Conservation (phyloP, 2,329 filamentous ascomycete genomes). For the Gyromitra esculenta region DNA sequence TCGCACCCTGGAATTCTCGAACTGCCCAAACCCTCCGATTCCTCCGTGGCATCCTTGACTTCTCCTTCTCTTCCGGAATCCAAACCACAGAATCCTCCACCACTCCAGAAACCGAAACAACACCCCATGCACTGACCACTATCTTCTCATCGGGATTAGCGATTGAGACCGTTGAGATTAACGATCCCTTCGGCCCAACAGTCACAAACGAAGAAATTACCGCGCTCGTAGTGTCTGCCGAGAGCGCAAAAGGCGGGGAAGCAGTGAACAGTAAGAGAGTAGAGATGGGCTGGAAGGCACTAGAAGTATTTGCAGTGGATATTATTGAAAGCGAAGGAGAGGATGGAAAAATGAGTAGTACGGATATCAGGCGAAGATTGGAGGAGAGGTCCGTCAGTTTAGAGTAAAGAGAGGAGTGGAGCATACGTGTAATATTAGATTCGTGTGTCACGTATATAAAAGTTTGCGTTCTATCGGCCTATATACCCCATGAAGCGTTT, state of each 20-base stretch:
- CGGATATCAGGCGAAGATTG: constrained; percentile 53
- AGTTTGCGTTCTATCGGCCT: neutral
- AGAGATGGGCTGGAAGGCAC: constrained; percentile 76
- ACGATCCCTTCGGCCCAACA: constrained; percentile 89
- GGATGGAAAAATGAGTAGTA: constrained; percentile 60
- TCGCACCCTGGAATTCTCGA: constrained; percentile 82
- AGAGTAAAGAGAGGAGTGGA: neutral
- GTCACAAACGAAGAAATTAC: constrained; percentile 81
- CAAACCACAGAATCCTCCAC: constrained; percentile 20
- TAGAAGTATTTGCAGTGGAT: constrained; percentile 88
- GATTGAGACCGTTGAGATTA: constrained; percentile 83
- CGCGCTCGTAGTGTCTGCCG: constrained; percentile 84
- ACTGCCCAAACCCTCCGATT: constrained; percentile 77
- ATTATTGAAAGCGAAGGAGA: constrained; percentile 74
- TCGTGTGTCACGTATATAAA: constrained; percentile 1
- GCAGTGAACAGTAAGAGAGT: constrained; percentile 85
- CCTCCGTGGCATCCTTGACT: constrained; percentile 70
- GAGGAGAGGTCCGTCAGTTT: constrained; percentile 38
- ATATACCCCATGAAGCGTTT: constrained; percentile 1
- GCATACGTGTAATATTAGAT: neutral
- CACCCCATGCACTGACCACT: constrained; percentile 23
- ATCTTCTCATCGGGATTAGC: constrained; percentile 58
- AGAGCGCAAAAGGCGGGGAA: constrained; percentile 83
- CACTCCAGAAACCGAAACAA: constrained; percentile 33
- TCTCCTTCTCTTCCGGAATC: constrained; percentile 64